Conservation (phyloP, 345 rosid genomes). For the Corymbia maculata region DNA sequence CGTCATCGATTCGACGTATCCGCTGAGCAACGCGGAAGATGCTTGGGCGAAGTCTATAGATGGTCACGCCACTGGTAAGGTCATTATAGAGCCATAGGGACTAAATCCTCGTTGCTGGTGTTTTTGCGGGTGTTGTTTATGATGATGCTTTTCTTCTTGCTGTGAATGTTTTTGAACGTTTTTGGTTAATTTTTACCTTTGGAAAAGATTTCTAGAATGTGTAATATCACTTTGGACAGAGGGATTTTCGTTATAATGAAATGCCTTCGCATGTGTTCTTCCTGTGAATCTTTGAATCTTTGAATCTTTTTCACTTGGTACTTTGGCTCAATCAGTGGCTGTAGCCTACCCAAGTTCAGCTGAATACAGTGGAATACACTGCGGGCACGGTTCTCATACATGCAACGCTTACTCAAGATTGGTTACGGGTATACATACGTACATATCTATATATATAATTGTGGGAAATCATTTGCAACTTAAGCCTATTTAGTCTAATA, state of each 20-base stretch:
- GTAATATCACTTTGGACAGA: neutral
- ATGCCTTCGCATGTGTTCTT: neutral
- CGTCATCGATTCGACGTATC: constrained; percentile 45
- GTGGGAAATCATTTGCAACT: neutral
- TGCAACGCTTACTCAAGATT: too few relatives aligned
- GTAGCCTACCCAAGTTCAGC: neutral
- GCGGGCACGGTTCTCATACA: neutral
- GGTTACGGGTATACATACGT: too few relatives aligned
- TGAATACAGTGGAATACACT: neutral
- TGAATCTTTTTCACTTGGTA: neutral
- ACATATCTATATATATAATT: neutral
- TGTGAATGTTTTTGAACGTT: neutral
- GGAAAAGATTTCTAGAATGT: neutral
- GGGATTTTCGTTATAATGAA: neutral
- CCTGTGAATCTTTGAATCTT: neutral
- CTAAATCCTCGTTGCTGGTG: neutral
- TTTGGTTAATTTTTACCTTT: neutral
- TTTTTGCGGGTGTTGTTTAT: neutral
- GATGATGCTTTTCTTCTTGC: neutral
- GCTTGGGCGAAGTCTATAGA: constrained; percentile 63
- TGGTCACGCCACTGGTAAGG: constrained; percentile 80
- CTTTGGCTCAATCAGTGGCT: neutral
- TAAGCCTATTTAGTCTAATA: neutral
- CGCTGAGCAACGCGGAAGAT: constrained; percentile 57
- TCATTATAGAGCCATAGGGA: constrained; percentile 44